phyloP scores from a whole-genome alignment of 2,329 filamentous ascomycete genomes.

The Calonectria montana region DNA sequence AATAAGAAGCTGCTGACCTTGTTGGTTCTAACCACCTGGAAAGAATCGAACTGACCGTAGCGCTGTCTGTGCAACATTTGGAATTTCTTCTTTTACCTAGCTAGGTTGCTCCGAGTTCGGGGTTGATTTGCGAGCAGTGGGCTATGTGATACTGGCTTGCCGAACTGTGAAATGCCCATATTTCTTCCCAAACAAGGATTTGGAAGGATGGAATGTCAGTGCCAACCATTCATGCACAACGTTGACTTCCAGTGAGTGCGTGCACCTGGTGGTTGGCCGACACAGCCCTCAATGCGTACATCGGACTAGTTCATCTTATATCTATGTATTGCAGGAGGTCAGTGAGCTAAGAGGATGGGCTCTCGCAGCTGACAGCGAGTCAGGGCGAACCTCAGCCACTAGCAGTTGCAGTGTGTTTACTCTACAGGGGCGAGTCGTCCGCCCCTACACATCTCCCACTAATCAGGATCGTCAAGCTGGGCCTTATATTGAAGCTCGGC shows the following conservation, averaged over 20 bases:
- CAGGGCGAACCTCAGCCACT: background rate
- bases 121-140: background rate
- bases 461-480: background rate
- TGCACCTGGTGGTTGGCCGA: background rate
- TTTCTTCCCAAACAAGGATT: background rate
- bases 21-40: too few relatives aligned
- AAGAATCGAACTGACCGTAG: too few relatives aligned
- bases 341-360: background rate
- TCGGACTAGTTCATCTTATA: background rate
- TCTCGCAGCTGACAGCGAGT: background rate
- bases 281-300: background rate
- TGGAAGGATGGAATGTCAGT: conserved; percentile 1
- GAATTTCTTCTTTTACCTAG: background rate
- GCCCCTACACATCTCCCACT: background rate
- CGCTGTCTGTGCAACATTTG: conserved; percentile 9
- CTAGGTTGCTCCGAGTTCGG: background rate
- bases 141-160: background rate
- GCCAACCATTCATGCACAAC: background rate
- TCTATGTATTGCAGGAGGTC: background rate
- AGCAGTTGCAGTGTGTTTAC: background rate
- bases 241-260: background rate
- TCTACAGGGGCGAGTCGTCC: conserved; percentile 3
- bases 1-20: too few relatives aligned
- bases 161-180: background rate
- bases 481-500: background rate